Evolutionary conservation across 768 basidiomycete species (phyloP), one percentile per base, ranked within the genome.

Genomic region (Russula compacta): DNA sequence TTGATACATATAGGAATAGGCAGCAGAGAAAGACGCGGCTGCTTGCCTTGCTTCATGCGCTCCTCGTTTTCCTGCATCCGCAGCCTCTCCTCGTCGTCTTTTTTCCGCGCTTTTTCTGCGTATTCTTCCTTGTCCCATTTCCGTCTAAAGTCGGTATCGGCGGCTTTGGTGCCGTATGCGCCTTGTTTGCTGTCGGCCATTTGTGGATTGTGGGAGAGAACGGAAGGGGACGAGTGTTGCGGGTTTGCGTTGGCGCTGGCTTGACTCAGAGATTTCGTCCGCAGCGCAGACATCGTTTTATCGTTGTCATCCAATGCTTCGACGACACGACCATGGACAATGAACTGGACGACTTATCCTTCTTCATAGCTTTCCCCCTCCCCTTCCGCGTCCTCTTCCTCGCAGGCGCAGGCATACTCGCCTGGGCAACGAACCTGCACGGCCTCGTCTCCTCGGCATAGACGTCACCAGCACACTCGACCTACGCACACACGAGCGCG

Each of bases 361-460:
- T 83, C 59, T 78, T 82, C 56, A 75, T 79, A 40, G 74, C 75
- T 19, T 89, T 95, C 70, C 95, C 97, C 11, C 80, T 99, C 1
- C 95, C 97, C 0, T 98, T 93, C 71, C 89, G 97, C 64, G 91
- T 92, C 29, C 81, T 97, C 60, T 81, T 83, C 66, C 79, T 97
- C 60, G 78, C 83, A 56, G 87, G 89, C 19, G 67, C 91, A 38
- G 94, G 92, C 11, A 81, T 94, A 58, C 75, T 95, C 4, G 86
- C 86, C 64, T 99, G 95, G 94, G 93, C 93, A 0, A 84, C 86
- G 38, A 99, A 98, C 73, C 74, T 98, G 7, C 95, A 98, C 72
- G 82, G 89, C 52, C 83, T 98, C 77, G 86, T 64, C 66, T 78
- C 11, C 76, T 87, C 15, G 86, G 88, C 21, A 74, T 98, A 43